phyloP scores from a whole-genome alignment of 805 yeast species.

The Yarrowia sp. region DNA sequence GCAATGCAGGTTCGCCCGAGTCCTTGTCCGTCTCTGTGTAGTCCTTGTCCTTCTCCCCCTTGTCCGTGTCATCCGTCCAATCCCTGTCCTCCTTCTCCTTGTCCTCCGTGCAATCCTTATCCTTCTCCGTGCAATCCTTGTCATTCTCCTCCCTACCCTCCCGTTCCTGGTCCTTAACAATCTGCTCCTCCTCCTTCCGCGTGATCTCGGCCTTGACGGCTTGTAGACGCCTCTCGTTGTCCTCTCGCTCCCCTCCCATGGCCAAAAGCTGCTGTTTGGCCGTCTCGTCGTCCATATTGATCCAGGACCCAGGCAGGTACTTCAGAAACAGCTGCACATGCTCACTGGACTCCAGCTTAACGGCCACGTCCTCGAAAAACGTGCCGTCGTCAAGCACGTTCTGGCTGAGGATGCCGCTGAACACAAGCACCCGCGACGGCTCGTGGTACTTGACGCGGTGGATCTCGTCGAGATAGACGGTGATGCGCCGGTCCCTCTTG shows the following conservation, averaged over 20 bases:
- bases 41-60: not conserved
- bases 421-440: not conserved
- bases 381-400: not conserved
- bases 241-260: not conserved
- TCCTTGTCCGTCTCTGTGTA: too few species aligned
- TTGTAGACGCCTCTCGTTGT: not conserved
- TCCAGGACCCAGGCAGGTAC: not conserved
- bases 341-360: not conserved
- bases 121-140: not conserved
- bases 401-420: not conserved
- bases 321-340: not conserved
- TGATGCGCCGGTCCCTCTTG: not conserved
- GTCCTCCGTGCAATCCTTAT: not conserved
- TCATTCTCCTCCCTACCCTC: not conserved
- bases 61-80: not conserved
- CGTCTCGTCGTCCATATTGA: not conserved
- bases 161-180: not conserved
- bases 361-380: not conserved
- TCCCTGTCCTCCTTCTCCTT: not conserved
- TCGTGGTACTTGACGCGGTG: not conserved
- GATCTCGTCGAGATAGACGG: not conserved
- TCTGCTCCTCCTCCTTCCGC: not conserved
- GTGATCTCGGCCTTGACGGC: not conserved
- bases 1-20: not conserved
- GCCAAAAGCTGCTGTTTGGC: not conserved